phyloP scores from a whole-genome alignment of 176 grass and related monocot species.

The Lolium multiflorum region DNA sequence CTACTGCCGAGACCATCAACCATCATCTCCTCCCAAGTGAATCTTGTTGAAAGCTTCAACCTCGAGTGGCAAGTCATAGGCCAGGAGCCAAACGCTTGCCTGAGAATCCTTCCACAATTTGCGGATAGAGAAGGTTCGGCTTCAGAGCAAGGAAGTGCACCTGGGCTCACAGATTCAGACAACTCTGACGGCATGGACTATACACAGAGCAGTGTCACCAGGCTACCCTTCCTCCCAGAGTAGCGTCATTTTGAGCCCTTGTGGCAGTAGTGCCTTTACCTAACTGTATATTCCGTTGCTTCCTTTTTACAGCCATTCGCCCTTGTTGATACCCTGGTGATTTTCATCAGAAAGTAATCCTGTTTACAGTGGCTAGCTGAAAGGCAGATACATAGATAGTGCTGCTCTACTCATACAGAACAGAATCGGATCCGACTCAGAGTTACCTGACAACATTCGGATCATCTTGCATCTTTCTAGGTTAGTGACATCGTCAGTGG shows the following conservation, averaged over 20 bases:
- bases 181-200: constrained; percentile 33
- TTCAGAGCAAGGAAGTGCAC: constrained; percentile 10
- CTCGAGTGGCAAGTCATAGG: constrained; percentile 71
- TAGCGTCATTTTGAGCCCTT: constrained; percentile 22
- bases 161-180: constrained; percentile 30
- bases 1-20: constrained; percentile 61
- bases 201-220: constrained; percentile 55
- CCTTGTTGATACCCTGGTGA: background rate
- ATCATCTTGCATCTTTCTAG: background rate
- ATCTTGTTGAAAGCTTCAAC: constrained; percentile 64
- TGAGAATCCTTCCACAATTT: constrained; percentile 66
- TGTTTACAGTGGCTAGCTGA: background rate
- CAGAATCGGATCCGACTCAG: constrained; percentile 10
- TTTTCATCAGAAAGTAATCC: background rate
- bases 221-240: constrained; percentile 68
- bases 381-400: constrained; percentile 6
- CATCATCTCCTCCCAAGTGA: constrained; percentile 76
- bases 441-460: background rate
- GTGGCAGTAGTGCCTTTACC: background rate
- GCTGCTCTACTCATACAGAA: constrained; percentile 23
- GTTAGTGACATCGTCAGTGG: background rate
- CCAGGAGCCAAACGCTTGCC: constrained; percentile 44
- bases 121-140: constrained; percentile 6
- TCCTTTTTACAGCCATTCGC: background rate
- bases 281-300: constrained; percentile 14